Percentiles rank a stretch among this genome's conserved stretches.
These are phyloP conservation scores for Paecilomyces fulvus DNA, from an alignment of 2,329 filamentous ascomycete genomes.

Conservation along the genomic window DNA sequence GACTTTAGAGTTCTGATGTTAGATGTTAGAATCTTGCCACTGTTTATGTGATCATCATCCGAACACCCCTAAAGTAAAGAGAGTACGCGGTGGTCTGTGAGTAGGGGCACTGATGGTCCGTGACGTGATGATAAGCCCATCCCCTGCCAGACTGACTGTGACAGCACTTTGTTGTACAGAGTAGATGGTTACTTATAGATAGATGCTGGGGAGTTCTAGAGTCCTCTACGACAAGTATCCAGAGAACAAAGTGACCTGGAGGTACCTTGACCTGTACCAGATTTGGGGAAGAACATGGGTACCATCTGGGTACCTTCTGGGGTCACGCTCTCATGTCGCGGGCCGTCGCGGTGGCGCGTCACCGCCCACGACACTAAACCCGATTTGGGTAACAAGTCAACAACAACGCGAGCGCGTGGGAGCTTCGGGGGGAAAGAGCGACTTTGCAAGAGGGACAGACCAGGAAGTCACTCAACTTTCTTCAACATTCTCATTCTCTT, in stretches of 20 bases:
- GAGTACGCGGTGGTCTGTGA: not conserved
- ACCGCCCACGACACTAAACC: not conserved
- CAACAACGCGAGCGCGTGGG: slow-evolving; percentile 1
- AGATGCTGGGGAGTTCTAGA: too few relatives aligned
- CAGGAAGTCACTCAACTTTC: not conserved
- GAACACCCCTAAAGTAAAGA: not conserved
- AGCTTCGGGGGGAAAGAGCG: not conserved
- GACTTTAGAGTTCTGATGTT: not conserved
- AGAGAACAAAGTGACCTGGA: not conserved
- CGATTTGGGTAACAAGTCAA: not conserved
- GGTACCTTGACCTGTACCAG: not conserved
- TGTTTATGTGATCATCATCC: not conserved
- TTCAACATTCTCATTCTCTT: not conserved
- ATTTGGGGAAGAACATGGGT: not conserved
- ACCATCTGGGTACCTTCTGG: not conserved
- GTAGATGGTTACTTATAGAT: too few relatives aligned
- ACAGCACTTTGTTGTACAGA: too few relatives aligned
- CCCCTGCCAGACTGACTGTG: not conserved
- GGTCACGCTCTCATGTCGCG: not conserved
- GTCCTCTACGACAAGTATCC: not conserved
- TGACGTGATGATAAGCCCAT: not conserved
- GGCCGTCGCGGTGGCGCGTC: slow-evolving; percentile 1
- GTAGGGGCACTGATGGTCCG: not conserved
- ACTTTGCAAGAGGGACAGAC: not conserved
- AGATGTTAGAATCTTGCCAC: not conserved